A percentile compares a stretch with the other conserved stretches of the same genome.
These are phyloP conservation scores for Lagerstroemia speciosa DNA, from an alignment of 345 rosid genomes.

Conservation along the genomic window DNA sequence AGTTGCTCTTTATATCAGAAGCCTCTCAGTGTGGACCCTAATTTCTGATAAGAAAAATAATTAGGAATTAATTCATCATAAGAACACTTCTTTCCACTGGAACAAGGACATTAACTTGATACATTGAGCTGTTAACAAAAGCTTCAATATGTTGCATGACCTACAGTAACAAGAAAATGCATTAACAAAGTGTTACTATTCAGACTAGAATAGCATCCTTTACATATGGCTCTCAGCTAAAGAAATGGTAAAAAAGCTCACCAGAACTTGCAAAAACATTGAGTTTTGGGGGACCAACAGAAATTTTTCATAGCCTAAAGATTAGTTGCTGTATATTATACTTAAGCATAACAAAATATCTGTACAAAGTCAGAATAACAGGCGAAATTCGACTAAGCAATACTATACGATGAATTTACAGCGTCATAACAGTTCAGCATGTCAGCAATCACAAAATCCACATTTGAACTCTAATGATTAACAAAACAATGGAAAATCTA, in stretches of 20 bases:
- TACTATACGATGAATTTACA: not conserved
- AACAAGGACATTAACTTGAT: not conserved
- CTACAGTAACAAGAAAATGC: not conserved
- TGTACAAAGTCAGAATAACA: not conserved
- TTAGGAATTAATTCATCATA: not conserved
- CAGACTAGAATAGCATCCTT: not conserved
- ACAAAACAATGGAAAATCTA: not conserved
- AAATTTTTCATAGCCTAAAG: not conserved
- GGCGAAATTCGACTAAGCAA: not conserved
- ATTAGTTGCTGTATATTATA: not conserved
- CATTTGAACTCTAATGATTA: not conserved
- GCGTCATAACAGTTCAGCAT: not conserved
- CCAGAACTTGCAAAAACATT: no score
- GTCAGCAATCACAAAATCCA: not conserved
- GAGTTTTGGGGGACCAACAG: no score
- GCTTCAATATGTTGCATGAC: not conserved
- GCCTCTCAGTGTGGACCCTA: not conserved
- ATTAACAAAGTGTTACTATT: not conserved
- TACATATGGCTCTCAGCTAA: not conserved
- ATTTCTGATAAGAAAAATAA: not conserved
- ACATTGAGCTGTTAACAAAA: not conserved
- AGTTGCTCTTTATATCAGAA: not conserved
- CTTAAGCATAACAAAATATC: not conserved
- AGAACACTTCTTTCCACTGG: not conserved
- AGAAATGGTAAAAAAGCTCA: no score